These are phyloP conservation scores for Corynespora cassiicola DNA, from an alignment of 2,329 filamentous ascomycete species.

Conservation along the genomic window DNA sequence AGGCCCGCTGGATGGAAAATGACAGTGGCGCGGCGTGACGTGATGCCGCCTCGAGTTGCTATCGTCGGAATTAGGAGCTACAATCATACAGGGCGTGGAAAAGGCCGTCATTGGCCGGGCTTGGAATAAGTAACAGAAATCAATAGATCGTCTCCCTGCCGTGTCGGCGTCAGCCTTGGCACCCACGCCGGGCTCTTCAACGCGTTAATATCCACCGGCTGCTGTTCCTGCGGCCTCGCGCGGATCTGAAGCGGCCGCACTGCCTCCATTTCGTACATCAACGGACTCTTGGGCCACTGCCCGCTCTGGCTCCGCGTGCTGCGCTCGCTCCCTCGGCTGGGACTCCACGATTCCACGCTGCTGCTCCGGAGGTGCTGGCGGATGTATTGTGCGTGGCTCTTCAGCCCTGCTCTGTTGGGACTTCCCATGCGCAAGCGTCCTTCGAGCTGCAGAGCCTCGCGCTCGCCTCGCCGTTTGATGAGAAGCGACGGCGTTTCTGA, in stretches of 20 bases:
- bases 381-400: slow-evolving; percentile 8
- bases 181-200: slow-evolving; percentile 63
- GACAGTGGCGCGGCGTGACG: background rate
- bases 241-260: slow-evolving; percentile 36
- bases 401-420: slow-evolving; percentile 14
- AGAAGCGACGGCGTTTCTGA: slow-evolving; percentile 37
- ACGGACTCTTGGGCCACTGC: slow-evolving; percentile 31
- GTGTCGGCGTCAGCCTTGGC: slow-evolving; percentile 70
- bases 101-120: slow-evolving; percentile 10
- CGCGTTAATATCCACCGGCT: slow-evolving; percentile 21
- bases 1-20: no score
- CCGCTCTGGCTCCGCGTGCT: slow-evolving; percentile 31
- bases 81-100: slow-evolving; percentile 1
- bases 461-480: slow-evolving; percentile 43
- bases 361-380: slow-evolving; percentile 30
- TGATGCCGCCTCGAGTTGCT: slow-evolving; percentile 2
- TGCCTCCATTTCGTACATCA: slow-evolving; percentile 29
- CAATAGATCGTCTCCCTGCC: slow-evolving; percentile 70
- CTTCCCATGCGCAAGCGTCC: slow-evolving; percentile 38
- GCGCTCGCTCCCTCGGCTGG: slow-evolving; percentile 23
- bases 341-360: slow-evolving; percentile 30
- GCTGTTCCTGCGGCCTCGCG: slow-evolving; percentile 11
- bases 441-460: slow-evolving; percentile 44
- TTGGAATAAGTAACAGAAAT: slow-evolving; percentile 46
- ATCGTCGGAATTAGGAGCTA: slow-evolving; percentile 1